Conservation (phyloP, 2,329 filamentous ascomycete genomes). For the Penicillium sp. region DNA sequence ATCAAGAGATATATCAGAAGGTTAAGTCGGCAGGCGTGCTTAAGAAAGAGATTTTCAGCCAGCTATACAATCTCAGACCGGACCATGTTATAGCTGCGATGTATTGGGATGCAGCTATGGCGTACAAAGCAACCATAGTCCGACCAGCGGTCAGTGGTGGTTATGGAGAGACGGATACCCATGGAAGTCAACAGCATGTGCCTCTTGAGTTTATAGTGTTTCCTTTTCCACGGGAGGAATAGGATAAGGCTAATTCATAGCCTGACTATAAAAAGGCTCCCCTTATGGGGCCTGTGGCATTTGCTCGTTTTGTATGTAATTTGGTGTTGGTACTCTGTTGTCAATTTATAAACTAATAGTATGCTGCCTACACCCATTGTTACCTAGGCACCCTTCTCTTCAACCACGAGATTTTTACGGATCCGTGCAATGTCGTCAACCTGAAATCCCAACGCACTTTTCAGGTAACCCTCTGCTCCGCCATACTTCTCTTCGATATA, state of each 20-base stretch:
- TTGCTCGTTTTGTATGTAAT: no score
- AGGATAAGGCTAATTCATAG: no score
- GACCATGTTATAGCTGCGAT: conserved; percentile 22
- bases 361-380: no score
- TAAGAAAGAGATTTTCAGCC: not conserved
- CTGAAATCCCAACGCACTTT: conserved; percentile 55
- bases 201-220: no score
- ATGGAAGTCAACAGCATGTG: conserved; percentile 4
- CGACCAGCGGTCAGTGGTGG: not conserved
- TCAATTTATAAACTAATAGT: no score
- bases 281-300: no score
- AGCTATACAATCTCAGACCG: not conserved
- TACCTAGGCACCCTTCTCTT: conserved; percentile 22
- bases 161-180: not conserved
- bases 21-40: not conserved
- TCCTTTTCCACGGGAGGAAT: no score
- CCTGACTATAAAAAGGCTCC: no score
- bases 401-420: conserved; percentile 47
- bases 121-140: conserved; percentile 1
- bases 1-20: not conserved
- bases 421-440: conserved; percentile 50
- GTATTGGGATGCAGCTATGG: conserved; percentile 4
- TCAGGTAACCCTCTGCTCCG: conserved; percentile 61
- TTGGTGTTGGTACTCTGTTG: no score
- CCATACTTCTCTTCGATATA: conserved; percentile 60